A percentile compares a stretch with the other conserved stretches of the same genome.
Evolutionary conservation across 2,329 filamentous ascomycete genomes (phyloP).

Genomic region (Gaeumannomyces sp.): DNA sequence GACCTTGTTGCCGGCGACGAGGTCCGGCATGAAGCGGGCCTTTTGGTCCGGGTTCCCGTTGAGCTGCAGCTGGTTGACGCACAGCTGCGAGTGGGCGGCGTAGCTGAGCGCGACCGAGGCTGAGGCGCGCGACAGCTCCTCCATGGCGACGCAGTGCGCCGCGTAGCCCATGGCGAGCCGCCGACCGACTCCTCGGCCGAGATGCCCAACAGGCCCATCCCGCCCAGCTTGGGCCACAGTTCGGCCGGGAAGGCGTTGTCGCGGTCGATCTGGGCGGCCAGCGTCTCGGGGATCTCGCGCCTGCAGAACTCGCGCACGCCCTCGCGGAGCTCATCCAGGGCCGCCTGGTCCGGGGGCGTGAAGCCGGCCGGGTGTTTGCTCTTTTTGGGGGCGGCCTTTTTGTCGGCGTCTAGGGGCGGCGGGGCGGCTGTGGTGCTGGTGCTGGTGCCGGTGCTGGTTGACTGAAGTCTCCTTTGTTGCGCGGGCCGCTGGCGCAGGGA

Average conservation of each 20-base stretch:
- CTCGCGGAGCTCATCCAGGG: constrained; percentile 75
- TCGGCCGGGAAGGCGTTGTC: constrained; percentile 80
- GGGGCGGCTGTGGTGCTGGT: constrained; percentile 13
- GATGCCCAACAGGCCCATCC: constrained; percentile 85
- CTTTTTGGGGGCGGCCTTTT: constrained; percentile 5
- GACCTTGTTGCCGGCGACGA: constrained; percentile 74
- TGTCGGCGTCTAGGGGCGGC: background rate
- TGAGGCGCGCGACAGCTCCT: constrained; percentile 85
- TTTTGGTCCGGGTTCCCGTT: constrained; percentile 81
- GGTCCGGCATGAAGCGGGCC: constrained; percentile 66
- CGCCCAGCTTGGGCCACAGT: constrained; percentile 92
- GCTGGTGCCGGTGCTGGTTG: background rate
- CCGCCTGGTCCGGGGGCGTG: constrained; percentile 60
- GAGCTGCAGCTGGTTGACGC: constrained; percentile 91
- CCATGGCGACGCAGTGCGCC: constrained; percentile 91
- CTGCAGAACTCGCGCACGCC: constrained; percentile 83
- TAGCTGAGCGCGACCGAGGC: constrained; percentile 84
- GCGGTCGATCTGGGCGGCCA: constrained; percentile 77
- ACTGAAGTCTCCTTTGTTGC: background rate
- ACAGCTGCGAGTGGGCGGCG: constrained; percentile 91
- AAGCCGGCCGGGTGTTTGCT: constrained; percentile 56
- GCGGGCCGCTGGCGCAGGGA: constrained; percentile 23
- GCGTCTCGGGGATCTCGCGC: constrained; percentile 76
- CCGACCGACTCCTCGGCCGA: constrained; percentile 91
- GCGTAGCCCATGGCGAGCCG: constrained; percentile 88